Base-by-base conservation (phyloP, 1,139 yeast genomes). In the Debaryomyces singareniensis region DNA sequence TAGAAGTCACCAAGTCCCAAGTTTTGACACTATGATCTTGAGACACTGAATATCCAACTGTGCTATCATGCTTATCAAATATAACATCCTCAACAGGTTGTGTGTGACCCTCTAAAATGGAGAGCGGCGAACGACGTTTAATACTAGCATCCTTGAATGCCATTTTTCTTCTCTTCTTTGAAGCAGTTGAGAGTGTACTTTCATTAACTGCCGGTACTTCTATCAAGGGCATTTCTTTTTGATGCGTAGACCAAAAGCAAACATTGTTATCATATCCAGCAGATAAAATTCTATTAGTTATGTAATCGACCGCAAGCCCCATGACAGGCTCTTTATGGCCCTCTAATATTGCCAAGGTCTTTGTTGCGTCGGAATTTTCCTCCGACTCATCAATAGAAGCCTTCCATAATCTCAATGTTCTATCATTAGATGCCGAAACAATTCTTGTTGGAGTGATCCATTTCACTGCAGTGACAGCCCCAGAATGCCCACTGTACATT, bases 1-100 rank as follows among this genome's bases (percentile, higher is more conserved):
- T 71, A 12, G 82, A 66, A 4, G 96, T 86, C 13, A 85, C 80
- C 46, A 89, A 67, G 61, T 91, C 98, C 97, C 98, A 91, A 0
- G 98, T 91, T 48, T 84, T 83, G 40, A 91, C 77, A 1, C 95
- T 77, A 53, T 91, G 98, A 59, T 91, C 97, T 55, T 87, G 96
- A 3, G 96, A 83, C 2, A 84, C 96, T 0, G 97, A 86, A 58
- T 91, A 91, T 11, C 80, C 95, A 5, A 89, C 95, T 0, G 93
- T 71, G 25, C 70, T 42, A 52, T 91, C 97, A 18, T 61, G 58
- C 5, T 65, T 53, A 47, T 85, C 95, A 52, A 87, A 86, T 12
- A 75, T 67, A 12, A 85, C 83, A 23, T 74, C 94, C 47, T 87
- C 94, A 13, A 87, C 96, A 4, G 96, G 95, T 25, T 79, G 86